Evolutionary conservation across 768 basidiomycete genomes (phyloP).

Genomic region (Candolleomyces efflorescens): DNA sequence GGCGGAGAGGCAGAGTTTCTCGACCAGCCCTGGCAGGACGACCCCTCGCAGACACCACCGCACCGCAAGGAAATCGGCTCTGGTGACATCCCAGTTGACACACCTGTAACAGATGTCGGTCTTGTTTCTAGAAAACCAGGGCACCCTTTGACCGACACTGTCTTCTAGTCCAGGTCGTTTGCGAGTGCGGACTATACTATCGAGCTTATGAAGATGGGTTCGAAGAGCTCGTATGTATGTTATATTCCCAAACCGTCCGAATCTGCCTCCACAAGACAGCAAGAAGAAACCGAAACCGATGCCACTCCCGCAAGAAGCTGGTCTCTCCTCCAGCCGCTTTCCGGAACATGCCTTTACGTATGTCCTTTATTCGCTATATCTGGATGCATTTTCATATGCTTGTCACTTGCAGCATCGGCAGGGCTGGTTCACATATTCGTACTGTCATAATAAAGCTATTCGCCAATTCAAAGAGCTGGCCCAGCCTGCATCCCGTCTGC

Average conservation of each 20-base stretch:
- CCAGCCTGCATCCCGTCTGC: slow-evolving; percentile 56
- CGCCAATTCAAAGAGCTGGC: slow-evolving; percentile 90
- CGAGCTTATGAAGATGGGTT: slow-evolving; percentile 72
- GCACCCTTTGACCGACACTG: not conserved
- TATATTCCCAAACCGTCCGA: slow-evolving; percentile 66
- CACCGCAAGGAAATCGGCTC: slow-evolving; percentile 59
- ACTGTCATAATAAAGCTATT: slow-evolving; percentile 92
- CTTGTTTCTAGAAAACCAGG: slow-evolving; percentile 5
- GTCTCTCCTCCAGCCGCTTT: slow-evolving; percentile 75
- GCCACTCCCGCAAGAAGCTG: slow-evolving; percentile 72
- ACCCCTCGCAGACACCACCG: slow-evolving; percentile 32
- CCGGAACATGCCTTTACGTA: slow-evolving; percentile 84
- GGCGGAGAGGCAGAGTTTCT: slow-evolving; percentile 80
- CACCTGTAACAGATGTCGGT: slow-evolving; percentile 27
- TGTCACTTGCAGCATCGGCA: slow-evolving; percentile 61
- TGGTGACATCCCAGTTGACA: slow-evolving; percentile 33
- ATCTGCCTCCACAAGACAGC: slow-evolving; percentile 28
- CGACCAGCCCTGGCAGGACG: slow-evolving; percentile 53
- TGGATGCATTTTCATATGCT: slow-evolving; percentile 24
- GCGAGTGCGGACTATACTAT: slow-evolving; percentile 42
- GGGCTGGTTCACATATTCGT: slow-evolving; percentile 97
- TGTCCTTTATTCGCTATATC: slow-evolving; percentile 32
- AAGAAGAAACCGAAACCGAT: slow-evolving; percentile 56
- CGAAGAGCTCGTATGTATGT: slow-evolving; percentile 68
- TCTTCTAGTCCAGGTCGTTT: slow-evolving; percentile 1